These are phyloP conservation scores for Botrytis porri DNA, from an alignment of 2,329 filamentous ascomycete genomes.

Conservation along the genomic window DNA sequence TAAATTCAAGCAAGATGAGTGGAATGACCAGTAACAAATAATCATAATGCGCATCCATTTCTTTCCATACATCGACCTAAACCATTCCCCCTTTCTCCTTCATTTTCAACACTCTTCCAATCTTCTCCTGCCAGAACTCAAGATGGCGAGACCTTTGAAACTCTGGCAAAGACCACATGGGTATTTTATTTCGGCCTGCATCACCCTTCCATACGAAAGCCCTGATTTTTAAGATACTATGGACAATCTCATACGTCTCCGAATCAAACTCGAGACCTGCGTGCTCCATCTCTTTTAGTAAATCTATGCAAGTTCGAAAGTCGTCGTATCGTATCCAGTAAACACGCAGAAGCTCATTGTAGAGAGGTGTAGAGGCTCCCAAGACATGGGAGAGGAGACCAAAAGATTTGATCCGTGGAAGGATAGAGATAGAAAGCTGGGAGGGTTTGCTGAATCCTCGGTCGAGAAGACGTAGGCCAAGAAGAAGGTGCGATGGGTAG, in stretches of 20 bases:
- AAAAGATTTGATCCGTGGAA: conserved; percentile 65
- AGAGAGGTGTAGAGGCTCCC: conserved; percentile 66
- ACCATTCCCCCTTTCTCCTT: conserved; percentile 9
- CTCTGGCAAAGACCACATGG: conserved; percentile 35
- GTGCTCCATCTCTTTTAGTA: conserved; percentile 37
- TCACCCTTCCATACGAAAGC: conserved; percentile 23
- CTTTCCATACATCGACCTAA: background rate
- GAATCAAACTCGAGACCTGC: conserved; percentile 35
- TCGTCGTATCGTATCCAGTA: conserved; percentile 62
- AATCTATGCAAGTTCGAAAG: conserved; percentile 29
- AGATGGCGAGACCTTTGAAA: conserved; percentile 30
- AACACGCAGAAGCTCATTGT: conserved; percentile 62
- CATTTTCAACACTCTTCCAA: conserved; percentile 20
- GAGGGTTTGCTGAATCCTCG: conserved; percentile 57
- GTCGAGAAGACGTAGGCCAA: conserved; percentile 56
- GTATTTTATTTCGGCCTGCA: conserved; percentile 26
- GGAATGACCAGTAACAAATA: background rate
- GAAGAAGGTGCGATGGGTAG: conserved; percentile 60
- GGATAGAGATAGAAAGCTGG: conserved; percentile 55
- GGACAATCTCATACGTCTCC: conserved; percentile 35
- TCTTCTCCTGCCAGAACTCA: conserved; percentile 30
- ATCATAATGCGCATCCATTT: background rate
- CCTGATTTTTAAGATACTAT: conserved; percentile 28
- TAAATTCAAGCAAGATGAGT: background rate
- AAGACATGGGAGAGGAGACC: conserved; percentile 70